These are phyloP conservation scores for Verticillium longisporum DNA, from an alignment of 2,329 filamentous ascomycete species.

Conservation along the genomic window DNA sequence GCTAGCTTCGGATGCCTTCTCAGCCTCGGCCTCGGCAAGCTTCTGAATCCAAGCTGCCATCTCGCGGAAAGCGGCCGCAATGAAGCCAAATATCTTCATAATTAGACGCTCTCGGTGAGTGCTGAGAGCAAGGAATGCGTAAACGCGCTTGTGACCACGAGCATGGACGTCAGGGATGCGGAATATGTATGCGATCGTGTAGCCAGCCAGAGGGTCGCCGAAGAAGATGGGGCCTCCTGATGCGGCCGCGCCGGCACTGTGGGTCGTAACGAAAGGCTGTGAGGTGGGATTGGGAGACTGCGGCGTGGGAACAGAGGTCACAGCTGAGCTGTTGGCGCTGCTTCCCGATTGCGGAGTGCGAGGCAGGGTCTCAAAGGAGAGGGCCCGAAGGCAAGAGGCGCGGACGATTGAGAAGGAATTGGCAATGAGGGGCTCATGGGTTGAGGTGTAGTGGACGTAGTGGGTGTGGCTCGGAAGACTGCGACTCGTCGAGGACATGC, in stretches of 20 bases:
- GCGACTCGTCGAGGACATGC: slow-evolving; percentile 41
- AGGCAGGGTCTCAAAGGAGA: slow-evolving; percentile 61
- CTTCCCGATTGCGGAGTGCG: slow-evolving; percentile 27
- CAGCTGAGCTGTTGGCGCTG: slow-evolving; percentile 24
- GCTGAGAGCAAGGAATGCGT: slow-evolving; percentile 59
- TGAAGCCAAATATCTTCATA: slow-evolving; percentile 59
- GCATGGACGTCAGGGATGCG: slow-evolving; percentile 62
- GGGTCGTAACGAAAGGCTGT: slow-evolving; percentile 47
- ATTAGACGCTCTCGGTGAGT: slow-evolving; percentile 58
- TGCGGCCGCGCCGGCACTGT: slow-evolving; percentile 44
- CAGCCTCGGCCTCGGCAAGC: slow-evolving; percentile 56
- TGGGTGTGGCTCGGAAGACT: slow-evolving; percentile 49
- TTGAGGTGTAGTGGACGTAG: slow-evolving; percentile 62
- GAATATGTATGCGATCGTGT: slow-evolving; percentile 65
- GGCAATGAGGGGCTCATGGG: slow-evolving; percentile 55
- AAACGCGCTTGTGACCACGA: slow-evolving; percentile 61
- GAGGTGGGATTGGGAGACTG: slow-evolving; percentile 22
- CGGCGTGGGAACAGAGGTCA: slow-evolving; percentile 4
- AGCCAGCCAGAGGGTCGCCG: slow-evolving; percentile 56
- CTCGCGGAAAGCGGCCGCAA: slow-evolving; percentile 56
- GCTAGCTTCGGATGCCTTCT: slow-evolving; percentile 40
- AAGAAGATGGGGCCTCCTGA: slow-evolving; percentile 64
- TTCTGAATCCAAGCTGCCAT: slow-evolving; percentile 60
- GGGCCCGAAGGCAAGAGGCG: slow-evolving; percentile 57
- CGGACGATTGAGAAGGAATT: slow-evolving; percentile 62